Base-by-base conservation (phyloP, 2,329 filamentous ascomycete genomes). In the Pseudocercospora fijiensis region DNA sequence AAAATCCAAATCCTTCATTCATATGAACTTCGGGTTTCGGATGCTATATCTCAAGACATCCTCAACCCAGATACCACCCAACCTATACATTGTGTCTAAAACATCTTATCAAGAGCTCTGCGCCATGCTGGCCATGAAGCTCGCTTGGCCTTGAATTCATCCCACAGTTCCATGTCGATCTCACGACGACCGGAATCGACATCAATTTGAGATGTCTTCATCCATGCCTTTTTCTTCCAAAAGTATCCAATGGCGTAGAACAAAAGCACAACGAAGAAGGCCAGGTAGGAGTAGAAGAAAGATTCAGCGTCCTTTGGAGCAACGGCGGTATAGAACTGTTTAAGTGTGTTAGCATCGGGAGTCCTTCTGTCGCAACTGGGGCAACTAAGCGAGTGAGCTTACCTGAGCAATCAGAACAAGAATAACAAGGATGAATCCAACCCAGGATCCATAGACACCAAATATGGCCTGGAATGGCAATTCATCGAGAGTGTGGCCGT, bases 401-500 rank as follows among this genome's bases (percentile, higher is more conserved):
- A 69, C 67, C 76, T 97, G 92, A 1, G 90, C 91, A 52, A 90
- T 75, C 27, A 97, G 83, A 28, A 96, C 88, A 43, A 94, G 78
- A 20, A 84, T 62, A 78, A 96, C 96, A 75, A 96, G 86, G 30
- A 81, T 68, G 62, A 96, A 83, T 24, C 93, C 93, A 28, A 95
- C 65, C 83, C 88, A 97, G 2, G 91, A 96, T 9, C 93, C 94
- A 9, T 84, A 70, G 8, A 95, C 80, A 65, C 94, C 94, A 4
- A 90, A 85, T 74, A 96, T 91, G 0, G 90, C 91, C 37, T 80
- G 82, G 81, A 95, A 97, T 6, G 93, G 90, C 5, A 98, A 83
- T 71, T 96, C 90, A 61, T 87, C 82, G 37, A 93, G 80, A n/a
- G 80, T 83, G 74, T 84, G 84, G 58, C 86, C 86, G 70, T 88